Percentiles rank a stretch among this genome's conserved stretches.
These are phyloP conservation scores for Cyclocybe cylindracea DNA, from an alignment of 768 basidiomycete species.

Conservation along the genomic window DNA sequence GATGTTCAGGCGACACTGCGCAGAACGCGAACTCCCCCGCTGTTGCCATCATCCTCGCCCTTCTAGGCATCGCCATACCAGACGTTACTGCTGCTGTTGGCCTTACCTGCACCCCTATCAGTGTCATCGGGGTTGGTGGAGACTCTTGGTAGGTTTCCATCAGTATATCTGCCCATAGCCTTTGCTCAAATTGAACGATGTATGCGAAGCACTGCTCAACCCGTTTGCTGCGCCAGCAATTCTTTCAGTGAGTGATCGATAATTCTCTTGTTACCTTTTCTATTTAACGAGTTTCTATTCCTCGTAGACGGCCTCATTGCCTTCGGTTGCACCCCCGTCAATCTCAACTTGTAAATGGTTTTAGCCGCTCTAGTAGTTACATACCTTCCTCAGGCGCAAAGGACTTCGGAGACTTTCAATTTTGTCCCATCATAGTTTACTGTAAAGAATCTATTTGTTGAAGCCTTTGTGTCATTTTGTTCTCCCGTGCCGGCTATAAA, in stretches of 20 bases:
- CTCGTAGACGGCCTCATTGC: slow-evolving; percentile 5
- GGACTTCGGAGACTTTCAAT: too few species aligned
- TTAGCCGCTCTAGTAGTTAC: background rate
- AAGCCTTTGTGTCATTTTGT: too few species aligned
- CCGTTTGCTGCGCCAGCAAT: background rate
- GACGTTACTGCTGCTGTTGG: background rate
- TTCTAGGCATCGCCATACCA: background rate
- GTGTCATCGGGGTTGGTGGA: background rate
- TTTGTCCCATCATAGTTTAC: too few species aligned
- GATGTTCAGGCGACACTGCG: background rate
- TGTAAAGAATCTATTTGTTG: too few species aligned
- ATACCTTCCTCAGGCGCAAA: background rate
- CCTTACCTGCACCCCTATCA: slow-evolving; percentile 1
- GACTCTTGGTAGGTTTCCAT: background rate
- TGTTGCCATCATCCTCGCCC: background rate
- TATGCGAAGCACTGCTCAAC: background rate
- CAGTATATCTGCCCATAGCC: background rate
- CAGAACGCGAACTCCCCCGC: background rate
- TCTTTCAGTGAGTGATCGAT: background rate
- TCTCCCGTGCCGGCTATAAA: too few species aligned
- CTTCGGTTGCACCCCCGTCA: slow-evolving; percentile 1
- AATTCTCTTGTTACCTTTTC: too few species aligned
- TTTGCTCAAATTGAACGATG: background rate
- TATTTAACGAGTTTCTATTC: background rate
- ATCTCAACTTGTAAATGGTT: background rate